Evolutionary conservation across 177 flowering plant genomes (phyloP), one percentile per base, ranked within the genome.

Genomic region (Vitis hybrid): DNA sequence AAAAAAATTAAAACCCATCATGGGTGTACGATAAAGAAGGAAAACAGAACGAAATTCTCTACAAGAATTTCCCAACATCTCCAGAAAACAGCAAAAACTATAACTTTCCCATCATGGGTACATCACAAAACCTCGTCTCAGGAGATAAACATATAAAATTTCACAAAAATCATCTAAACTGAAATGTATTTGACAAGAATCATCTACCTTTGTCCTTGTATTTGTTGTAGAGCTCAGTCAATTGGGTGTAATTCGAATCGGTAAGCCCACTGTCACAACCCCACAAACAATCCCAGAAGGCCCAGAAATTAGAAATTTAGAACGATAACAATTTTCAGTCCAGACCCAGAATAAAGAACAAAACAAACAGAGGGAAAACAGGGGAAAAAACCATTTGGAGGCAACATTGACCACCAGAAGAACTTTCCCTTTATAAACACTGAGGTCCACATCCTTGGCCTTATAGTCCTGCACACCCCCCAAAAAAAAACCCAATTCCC

Each of bases 341-440:
- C 17, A 61, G 54, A 15, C 11, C 11, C 38, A 50, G 24, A 70
- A 44, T 4, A 28, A 18, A 53, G 11, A 51, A 65, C 67, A 1
- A 64, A 22, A 0, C 7, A 33, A 19, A 58, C 17, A 38, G 50
- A 50, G 22, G 7, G 53, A n/a, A 51, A 17, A 31, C 28, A 24
- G 28, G 28, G 28, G 18, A 47, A 67, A 19, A 12, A 64, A 90
- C 97, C 97, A 92, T 88, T 88, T 88, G 60, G 97, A 90, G 71
- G 95, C 95, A 54, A 91, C 94, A 67, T 91, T 91, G 33, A 91
- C 94, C 52, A 91, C 82, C 15, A 91, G 83, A 61, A 89, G 82
- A 22, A 88, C 90, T 73, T 89, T 91, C 65, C 97, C 94, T 51
- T 81, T 86, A 79, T 87, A 91, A 15, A 64, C 75, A 59, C 84